Base-by-base conservation (phyloP, 306 rosid genomes). In the Dicorynia guianensis region DNA sequence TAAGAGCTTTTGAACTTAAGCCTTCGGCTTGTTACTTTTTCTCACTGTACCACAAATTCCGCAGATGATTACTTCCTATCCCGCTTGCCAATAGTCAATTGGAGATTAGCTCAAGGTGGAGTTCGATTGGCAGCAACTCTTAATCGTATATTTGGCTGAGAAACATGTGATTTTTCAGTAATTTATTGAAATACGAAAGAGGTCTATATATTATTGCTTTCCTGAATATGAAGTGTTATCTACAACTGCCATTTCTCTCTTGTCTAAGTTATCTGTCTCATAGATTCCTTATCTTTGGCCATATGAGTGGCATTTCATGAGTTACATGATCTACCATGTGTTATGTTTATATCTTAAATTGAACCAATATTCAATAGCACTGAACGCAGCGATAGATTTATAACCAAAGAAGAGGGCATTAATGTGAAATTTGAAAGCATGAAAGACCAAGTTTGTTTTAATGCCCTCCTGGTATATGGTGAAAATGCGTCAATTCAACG, bases 101-200 rank as follows among this genome's bases (percentile, higher is more conserved):
- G 65, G 80, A 80, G 97, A 46, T 73, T 91, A 68, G 97, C 96
- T 30, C 96, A 93, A 85, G 98, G 87, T 15, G 97, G 93, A 72
- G 97, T 91, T 69, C 90, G 98, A 53, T 83, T 93, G 85, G 96
- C 97, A 38, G 94, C 97, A 39, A 71, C 81, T 18, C 93, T 91
- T 40, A 93, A 93, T 76, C 90, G 84, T 25, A 84, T 89, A 18
- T 91, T 88, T 33, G 76, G 83, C 35, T 68, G 76, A 54, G 55
- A 25, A 79, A 3, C 8, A 3, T 14, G 34, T 10, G 12, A 3
- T 11, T 36, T 46, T 61, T 0, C 54, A 74, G 25, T 73, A 54
- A 47, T 62, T 71, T 19, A 19, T 50, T 55, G 57, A n/a, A 67
- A 11, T 0, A 43, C 8, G 6, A 7, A 63, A 38, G 4, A 38